These are phyloP conservation scores for Gaertneriomyces semiglobifer DNA, from an alignment of 192 early-diverging fungal genomes.

Conservation along the genomic window DNA sequence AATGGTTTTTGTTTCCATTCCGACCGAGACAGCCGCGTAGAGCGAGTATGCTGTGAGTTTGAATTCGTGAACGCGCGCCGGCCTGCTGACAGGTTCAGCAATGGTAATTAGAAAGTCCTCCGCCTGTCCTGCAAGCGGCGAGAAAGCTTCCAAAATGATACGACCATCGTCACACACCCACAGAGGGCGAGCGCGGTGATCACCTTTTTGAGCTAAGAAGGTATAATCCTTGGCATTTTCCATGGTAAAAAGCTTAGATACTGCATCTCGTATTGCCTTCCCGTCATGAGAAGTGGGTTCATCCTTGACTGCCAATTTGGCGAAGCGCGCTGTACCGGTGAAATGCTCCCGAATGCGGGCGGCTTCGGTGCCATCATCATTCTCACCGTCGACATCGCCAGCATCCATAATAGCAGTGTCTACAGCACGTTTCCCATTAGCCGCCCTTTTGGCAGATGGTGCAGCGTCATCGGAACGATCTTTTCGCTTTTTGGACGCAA, in stretches of 20 bases:
- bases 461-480: too few species aligned
- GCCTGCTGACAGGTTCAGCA: slow-evolving; percentile 75
- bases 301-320: slow-evolving; percentile 18
- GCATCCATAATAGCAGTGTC: neutral
- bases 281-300: neutral
- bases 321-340: slow-evolving; percentile 21
- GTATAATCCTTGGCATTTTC: slow-evolving; percentile 39
- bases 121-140: slow-evolving; percentile 86
- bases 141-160: slow-evolving; percentile 96
- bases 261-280: neutral
- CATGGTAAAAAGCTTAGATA: slow-evolving; percentile 7
- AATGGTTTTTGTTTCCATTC: slow-evolving; percentile 88
- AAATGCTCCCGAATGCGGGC: slow-evolving; percentile 20
- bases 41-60: slow-evolving; percentile 93
- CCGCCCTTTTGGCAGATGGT: neutral
- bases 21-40: slow-evolving; percentile 97
- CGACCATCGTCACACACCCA: slow-evolving; percentile 88
- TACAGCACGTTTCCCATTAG: neutral
- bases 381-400: neutral
- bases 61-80: slow-evolving; percentile 81
- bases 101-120: slow-evolving; percentile 97
- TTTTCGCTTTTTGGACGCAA: neutral
- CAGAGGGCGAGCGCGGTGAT: slow-evolving; percentile 81
- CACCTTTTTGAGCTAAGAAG: slow-evolving; percentile 64
- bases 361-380: neutral